Evolutionary conservation across 1,284 basidiomycete species (phyloP).

Genomic region (Boletus smithii): DNA sequence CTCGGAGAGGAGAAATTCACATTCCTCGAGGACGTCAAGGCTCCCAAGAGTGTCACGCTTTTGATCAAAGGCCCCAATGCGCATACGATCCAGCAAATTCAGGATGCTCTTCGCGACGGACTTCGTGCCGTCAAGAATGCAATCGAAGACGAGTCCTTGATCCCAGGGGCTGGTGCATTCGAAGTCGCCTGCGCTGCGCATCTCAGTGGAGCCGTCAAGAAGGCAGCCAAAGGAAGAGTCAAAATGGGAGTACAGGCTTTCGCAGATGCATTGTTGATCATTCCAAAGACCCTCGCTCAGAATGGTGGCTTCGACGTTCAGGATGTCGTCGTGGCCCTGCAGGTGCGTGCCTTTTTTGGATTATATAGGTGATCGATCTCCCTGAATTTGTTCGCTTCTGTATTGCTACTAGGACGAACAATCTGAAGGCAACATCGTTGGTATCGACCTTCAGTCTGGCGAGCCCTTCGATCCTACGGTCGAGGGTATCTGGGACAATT

Average conservation of each 20-base stretch:
- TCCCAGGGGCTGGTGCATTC: slow-evolving; percentile 97
- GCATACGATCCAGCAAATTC: slow-evolving; percentile 95
- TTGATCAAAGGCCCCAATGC: slow-evolving; percentile 98
- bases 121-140: slow-evolving; percentile 97
- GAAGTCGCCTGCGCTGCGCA: slow-evolving; percentile 92
- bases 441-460: slow-evolving; percentile 89
- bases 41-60: slow-evolving; percentile 95
- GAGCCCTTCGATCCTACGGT: slow-evolving; percentile 96
- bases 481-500: slow-evolving; percentile 98
- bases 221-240: slow-evolving; percentile 87
- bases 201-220: slow-evolving; percentile 78
- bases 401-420: slow-evolving; percentile 72
- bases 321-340: slow-evolving; percentile 88
- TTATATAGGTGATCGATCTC: slow-evolving; percentile 12
- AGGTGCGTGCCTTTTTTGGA: slow-evolving; percentile 45
- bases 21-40: slow-evolving; percentile 95
- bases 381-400: slow-evolving; percentile 7
- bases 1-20: slow-evolving; percentile 99
- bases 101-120: slow-evolving; percentile 96
- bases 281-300: slow-evolving; percentile 94
- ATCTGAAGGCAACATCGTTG: slow-evolving; percentile 86
- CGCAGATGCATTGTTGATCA: slow-evolving; percentile 90
- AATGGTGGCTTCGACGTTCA: slow-evolving; percentile 99
- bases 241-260: slow-evolving; percentile 99
- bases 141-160: slow-evolving; percentile 83